phyloP scores from a whole-genome alignment of 768 basidiomycete genomes.

The Termitomyces bulborhizus region DNA sequence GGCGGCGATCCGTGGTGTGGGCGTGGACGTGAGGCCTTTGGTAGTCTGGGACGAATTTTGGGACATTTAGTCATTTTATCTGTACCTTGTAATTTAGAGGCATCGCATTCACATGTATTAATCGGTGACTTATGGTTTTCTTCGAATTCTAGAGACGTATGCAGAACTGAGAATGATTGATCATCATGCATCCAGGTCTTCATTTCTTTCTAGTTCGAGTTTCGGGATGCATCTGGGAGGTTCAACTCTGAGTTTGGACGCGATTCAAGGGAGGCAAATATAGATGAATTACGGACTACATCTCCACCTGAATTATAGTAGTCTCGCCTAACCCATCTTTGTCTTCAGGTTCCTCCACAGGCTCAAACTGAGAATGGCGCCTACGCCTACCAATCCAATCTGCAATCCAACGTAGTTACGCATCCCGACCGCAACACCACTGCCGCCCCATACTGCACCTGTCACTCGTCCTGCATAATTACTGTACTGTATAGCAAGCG shows the following conservation, averaged over 20 bases:
- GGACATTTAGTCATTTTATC: slow-evolving; percentile 11
- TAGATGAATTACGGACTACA: too few relatives aligned
- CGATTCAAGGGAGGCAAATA: too few relatives aligned
- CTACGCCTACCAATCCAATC: slow-evolving; percentile 54
- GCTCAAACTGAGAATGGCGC: slow-evolving; percentile 43
- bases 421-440: slow-evolving; percentile 57
- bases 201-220: too few relatives aligned
- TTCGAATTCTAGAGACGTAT: background rate
- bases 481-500: slow-evolving; percentile 60
- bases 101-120: background rate
- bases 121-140: background rate
- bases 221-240: too few relatives aligned
- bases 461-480: slow-evolving; percentile 61
- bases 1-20: slow-evolving; percentile 50
- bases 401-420: slow-evolving; percentile 51
- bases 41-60: slow-evolving; percentile 43
- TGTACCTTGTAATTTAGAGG: background rate
- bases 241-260: too few relatives aligned
- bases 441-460: slow-evolving; percentile 65
- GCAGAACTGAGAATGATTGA: too few relatives aligned
- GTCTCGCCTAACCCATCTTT: slow-evolving; percentile 36
- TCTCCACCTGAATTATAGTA: too few relatives aligned
- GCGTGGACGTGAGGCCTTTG: slow-evolving; percentile 29
- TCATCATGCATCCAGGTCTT: too few relatives aligned
- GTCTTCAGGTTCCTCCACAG: slow-evolving; percentile 63